Evolutionary conservation across 805 yeast species (phyloP).

Genomic region (Candida ovalis): DNA sequence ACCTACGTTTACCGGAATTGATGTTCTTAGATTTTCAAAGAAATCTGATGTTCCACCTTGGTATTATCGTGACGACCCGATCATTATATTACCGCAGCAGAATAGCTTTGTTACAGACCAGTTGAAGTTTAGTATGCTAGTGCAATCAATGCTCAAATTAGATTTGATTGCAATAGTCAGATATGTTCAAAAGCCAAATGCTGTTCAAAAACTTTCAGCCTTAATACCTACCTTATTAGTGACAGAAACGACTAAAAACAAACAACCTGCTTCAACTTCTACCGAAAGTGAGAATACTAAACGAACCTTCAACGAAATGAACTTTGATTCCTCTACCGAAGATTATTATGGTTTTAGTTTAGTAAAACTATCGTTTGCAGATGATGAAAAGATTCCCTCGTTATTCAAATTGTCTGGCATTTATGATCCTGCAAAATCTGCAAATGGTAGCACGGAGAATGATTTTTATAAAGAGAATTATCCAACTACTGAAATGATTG

Average conservation of each 20-base stretch:
- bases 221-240: conserved; percentile 45
- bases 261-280: conserved; percentile 8
- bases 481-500: conserved; percentile 38
- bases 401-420: conserved; percentile 39
- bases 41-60: conserved; percentile 50
- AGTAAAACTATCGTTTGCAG: conserved; percentile 64
- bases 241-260: conserved; percentile 16
- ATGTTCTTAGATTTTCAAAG: conserved; percentile 58
- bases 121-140: conserved; percentile 42
- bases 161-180: conserved; percentile 58
- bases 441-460: conserved; percentile 14
- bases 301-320: conserved; percentile 18
- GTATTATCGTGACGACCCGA: conserved; percentile 56
- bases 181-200: conserved; percentile 47
- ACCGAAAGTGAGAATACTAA: conserved; percentile 16
- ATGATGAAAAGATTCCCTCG: conserved; percentile 62
- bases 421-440: conserved; percentile 19
- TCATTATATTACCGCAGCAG: conserved; percentile 35
- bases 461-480: conserved; percentile 22
- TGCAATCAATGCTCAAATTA: conserved; percentile 47
- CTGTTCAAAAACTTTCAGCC: conserved; percentile 49
- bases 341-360: conserved; percentile 42
- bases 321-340: conserved; percentile 16
- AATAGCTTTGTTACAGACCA: conserved; percentile 31
- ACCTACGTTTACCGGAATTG: conserved; percentile 50